A percentile compares a stretch with the other conserved stretches of the same genome.
These are phyloP conservation scores for Durotheca rogersii DNA, from an alignment of 495 filamentous ascomycete genomes.

Conservation along the genomic window DNA sequence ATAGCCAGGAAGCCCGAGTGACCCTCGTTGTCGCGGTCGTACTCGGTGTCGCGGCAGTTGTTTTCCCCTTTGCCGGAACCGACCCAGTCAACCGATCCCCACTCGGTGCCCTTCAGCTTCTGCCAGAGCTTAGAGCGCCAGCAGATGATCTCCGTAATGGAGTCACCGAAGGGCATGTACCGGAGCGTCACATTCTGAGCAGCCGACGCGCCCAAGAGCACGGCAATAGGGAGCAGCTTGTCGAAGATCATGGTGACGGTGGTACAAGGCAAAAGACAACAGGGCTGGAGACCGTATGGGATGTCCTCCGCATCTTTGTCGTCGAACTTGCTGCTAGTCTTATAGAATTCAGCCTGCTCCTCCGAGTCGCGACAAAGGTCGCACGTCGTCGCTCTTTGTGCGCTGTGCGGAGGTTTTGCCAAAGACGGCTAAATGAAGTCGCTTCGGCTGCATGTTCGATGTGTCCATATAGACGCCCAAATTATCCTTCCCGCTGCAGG, in stretches of 20 bases:
- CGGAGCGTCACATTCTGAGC: conserved; percentile 37
- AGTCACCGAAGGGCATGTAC: conserved; percentile 55
- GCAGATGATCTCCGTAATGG: conserved; percentile 54
- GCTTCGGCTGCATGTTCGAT: neutral
- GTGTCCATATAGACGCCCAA: conserved; percentile 4
- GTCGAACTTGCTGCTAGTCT: neutral
- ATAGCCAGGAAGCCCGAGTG: conserved; percentile 54
- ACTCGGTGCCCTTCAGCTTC: conserved; percentile 45
- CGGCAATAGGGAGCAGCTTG: conserved; percentile 24
- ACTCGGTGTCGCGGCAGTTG: conserved; percentile 41
- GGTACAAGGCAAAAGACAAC: neutral
- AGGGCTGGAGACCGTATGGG: neutral
- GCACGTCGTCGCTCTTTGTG: neutral
- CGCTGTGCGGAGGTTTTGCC: conserved; percentile 3
- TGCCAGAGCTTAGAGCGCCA: conserved; percentile 50
- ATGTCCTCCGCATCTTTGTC: neutral
- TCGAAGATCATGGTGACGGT: conserved; percentile 25
- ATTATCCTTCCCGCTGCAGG: neutral
- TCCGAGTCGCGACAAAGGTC: neutral
- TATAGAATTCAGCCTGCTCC: conserved; percentile 9
- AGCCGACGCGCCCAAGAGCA: conserved; percentile 24
- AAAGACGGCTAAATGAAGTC: conserved; percentile 24
- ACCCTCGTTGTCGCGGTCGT: conserved; percentile 54
- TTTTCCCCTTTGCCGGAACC: conserved; percentile 44
- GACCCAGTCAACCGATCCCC: conserved; percentile 48